phyloP scores from a whole-genome alignment of 129 eudicot species.

The Pseudognaphalium luteoalbum region DNA sequence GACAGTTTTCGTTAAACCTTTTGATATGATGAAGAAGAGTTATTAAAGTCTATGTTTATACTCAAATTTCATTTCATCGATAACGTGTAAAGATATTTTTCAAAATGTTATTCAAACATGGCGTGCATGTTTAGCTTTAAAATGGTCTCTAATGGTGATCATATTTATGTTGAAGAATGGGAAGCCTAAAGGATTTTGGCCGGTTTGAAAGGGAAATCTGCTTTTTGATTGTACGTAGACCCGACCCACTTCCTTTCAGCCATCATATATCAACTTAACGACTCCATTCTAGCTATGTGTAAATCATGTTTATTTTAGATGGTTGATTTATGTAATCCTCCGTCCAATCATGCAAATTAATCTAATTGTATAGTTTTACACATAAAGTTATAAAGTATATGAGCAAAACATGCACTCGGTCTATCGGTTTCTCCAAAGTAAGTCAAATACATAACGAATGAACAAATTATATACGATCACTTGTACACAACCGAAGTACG shows the following conservation, averaged over 20 bases:
- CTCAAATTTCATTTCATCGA: neutral
- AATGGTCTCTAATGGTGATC: conserved; percentile 27
- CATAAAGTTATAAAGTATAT: no score
- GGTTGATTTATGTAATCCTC: neutral
- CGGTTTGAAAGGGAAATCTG: conserved; percentile 36
- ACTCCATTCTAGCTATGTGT: neutral
- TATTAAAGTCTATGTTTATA: neutral
- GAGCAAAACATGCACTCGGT: no score
- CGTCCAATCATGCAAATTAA: neutral
- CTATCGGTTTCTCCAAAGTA: no score
- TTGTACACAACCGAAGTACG: no score
- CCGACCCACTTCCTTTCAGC: conserved; percentile 3
- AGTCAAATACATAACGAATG: no score
- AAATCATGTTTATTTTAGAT: neutral
- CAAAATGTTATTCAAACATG: conserved; percentile 25
- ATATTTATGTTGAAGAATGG: conserved; percentile 26
- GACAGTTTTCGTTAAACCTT: neutral
- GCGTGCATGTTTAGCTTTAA: conserved; percentile 13
- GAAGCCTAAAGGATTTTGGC: conserved; percentile 34
- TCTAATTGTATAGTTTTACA: no score
- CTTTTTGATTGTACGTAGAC: neutral
- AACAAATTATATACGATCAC: neutral
- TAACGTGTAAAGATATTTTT: neutral
- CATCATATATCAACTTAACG: conserved; percentile 2
- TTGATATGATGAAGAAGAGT: neutral